Evolutionary conservation across 2,329 filamentous ascomycete species (phyloP), one percentile per base, ranked within the genome.

Genomic region (Cercospora citrullina): DNA sequence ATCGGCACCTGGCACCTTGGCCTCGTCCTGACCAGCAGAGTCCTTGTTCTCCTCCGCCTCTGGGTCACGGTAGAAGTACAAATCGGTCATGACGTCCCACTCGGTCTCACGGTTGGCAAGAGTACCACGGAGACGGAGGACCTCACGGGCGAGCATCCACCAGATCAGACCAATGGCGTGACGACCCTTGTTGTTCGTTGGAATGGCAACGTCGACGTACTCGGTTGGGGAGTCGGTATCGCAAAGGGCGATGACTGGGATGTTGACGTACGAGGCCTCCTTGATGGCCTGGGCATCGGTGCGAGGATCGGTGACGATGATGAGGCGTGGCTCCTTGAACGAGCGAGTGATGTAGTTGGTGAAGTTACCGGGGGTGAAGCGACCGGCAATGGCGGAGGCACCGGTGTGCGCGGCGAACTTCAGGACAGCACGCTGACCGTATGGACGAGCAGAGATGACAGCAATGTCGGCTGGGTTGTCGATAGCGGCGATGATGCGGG

Each of bases 291-390:
- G 95, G 83, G 95, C 93, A 81, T 99, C 95, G 87, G 96, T 99
- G 86, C 96, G 94, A 79, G 95, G 95, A 85, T 99, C 95, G 86
- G 95, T 99, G 81, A 99, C 95, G 83, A 99, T 90, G 85, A 99
- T 98, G 81, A 99, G 89, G 84, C 96, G 96, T 82, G 95, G 95
- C 89, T 99, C 95, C 91, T 97, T 97, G 93, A 99, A 99, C 75
- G 95, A 98, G 81, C 95, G 94, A 85, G 96, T 99, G 91, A 99
- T 99, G 91, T 99, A 99, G 90, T 99, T 99, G 89, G 95, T 99
- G 91, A 99, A 99, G 85, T 94, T 97, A 92, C 95, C 95, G 83
- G 95, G 95, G 82, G 95, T 99, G 91, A 99, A 99, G 84, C 95
- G 95, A 87, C 95, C 95, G 80, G 95, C 96, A 81, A 99, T 99